These are phyloP conservation scores for Lepidium aucheri DNA, from an alignment of 345 rosid genomes.

Conservation along the genomic window DNA sequence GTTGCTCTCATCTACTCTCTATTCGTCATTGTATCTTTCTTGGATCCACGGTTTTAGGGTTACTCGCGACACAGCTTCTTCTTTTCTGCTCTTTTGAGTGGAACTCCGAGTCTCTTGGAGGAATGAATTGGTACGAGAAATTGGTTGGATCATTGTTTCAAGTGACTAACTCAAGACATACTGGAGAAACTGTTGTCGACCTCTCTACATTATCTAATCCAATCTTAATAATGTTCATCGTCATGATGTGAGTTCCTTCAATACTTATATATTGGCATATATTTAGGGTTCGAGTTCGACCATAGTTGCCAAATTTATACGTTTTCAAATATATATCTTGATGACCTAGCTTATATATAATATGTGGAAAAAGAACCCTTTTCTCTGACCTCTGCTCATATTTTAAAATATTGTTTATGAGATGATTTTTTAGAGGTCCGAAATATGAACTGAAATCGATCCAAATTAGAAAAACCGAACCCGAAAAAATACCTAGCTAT, in stretches of 20 bases:
- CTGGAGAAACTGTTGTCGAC: constrained; percentile 51
- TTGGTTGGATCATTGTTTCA: constrained; percentile 37
- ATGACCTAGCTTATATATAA: too few species aligned
- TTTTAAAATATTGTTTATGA: too few species aligned
- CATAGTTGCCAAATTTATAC: too few species aligned
- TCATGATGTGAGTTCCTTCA: constrained; percentile 57
- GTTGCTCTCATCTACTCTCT: constrained; percentile 42
- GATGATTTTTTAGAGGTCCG: too few species aligned
- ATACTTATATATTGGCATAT: too few species aligned
- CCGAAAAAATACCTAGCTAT: too few species aligned
- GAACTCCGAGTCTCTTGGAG: constrained; percentile 34
- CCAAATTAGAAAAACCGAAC: too few species aligned
- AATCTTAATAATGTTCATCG: constrained; percentile 41
- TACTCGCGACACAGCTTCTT: constrained; percentile 31
- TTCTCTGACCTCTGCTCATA: too few species aligned
- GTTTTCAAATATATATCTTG: too few species aligned
- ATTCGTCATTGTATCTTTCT: constrained; percentile 16
- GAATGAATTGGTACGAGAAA: constrained; percentile 37
- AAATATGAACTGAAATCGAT: too few species aligned
- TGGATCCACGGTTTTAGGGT: constrained; percentile 37
- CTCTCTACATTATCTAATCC: constrained; percentile 51
- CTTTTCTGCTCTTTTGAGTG: constrained; percentile 42
- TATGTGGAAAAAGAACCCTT: too few species aligned
- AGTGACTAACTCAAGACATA: constrained; percentile 45
- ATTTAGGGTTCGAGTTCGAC: too few species aligned